phyloP scores from a whole-genome alignment of 1,139 yeast genomes.

The Arxiozyma bovina region DNA sequence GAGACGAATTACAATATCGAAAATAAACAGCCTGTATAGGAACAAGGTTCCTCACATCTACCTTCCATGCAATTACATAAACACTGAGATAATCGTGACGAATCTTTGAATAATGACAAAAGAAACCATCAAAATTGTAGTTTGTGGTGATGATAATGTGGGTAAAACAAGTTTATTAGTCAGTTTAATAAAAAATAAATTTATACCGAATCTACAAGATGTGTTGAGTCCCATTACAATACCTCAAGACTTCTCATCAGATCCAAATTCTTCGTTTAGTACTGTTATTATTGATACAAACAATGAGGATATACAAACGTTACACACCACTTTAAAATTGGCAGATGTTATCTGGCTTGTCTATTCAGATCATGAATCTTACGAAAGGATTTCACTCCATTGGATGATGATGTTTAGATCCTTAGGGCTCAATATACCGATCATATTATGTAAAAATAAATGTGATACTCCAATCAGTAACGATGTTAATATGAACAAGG shows the following conservation, averaged over 20 bases:
- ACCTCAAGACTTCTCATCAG: slow-evolving; percentile 53
- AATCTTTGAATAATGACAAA: slow-evolving; percentile 32
- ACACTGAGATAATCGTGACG: neutral
- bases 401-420: slow-evolving; percentile 94
- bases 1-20: neutral
- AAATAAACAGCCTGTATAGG: too few species aligned
- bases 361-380: slow-evolving; percentile 87
- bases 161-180: slow-evolving; percentile 74
- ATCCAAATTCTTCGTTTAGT: slow-evolving; percentile 53
- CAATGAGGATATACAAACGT: slow-evolving; percentile 48
- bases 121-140: slow-evolving; percentile 62
- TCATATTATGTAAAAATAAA: slow-evolving; percentile 84
- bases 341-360: slow-evolving; percentile 93
- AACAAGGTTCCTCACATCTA: too few species aligned
- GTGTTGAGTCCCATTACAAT: slow-evolving; percentile 78
- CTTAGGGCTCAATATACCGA: slow-evolving; percentile 84
- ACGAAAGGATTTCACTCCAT: slow-evolving; percentile 79
- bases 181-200: slow-evolving; percentile 70
- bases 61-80: neutral
- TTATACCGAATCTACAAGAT: slow-evolving; percentile 64
- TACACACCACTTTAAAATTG: slow-evolving; percentile 67
- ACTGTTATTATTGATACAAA: slow-evolving; percentile 76
- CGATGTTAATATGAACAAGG: neutral
- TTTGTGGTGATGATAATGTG: slow-evolving; percentile 94
- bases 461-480: slow-evolving; percentile 37